Evolutionary conservation across 2,329 filamentous ascomycete genomes (phyloP).

Genomic region (Penicillium sp.): DNA sequence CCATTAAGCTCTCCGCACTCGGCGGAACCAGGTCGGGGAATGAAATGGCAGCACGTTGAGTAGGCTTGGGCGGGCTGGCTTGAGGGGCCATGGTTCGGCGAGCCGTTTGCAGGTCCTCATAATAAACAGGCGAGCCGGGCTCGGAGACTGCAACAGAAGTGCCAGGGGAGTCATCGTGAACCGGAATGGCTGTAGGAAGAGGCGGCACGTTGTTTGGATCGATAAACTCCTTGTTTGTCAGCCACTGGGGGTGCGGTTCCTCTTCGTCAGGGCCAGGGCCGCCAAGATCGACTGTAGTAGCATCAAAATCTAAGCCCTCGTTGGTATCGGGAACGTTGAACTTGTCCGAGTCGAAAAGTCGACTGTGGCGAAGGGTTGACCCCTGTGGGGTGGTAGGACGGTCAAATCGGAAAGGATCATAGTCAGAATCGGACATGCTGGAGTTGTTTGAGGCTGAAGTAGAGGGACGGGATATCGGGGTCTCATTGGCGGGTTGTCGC

Average conservation of each 20-base stretch:
- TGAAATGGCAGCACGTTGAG: slow-evolving; percentile 23
- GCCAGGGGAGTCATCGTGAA: slow-evolving; percentile 16
- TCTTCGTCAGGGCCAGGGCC: slow-evolving; percentile 43
- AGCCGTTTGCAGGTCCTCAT: slow-evolving; percentile 18
- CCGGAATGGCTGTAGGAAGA: slow-evolving; percentile 27
- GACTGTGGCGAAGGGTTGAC: background rate
- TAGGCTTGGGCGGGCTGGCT: slow-evolving; percentile 2
- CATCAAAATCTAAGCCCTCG: slow-evolving; percentile 49
- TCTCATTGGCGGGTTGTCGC: slow-evolving; percentile 24
- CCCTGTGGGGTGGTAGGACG: slow-evolving; percentile 30
- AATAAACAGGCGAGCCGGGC: slow-evolving; percentile 22
- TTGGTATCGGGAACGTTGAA: slow-evolving; percentile 46
- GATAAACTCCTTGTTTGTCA: slow-evolving; percentile 14
- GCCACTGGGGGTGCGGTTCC: slow-evolving; percentile 42
- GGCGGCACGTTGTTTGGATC: slow-evolving; percentile 20
- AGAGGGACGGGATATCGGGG: slow-evolving; percentile 36
- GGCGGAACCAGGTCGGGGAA: slow-evolving; percentile 43
- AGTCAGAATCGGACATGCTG: slow-evolving; percentile 39
- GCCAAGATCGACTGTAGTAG: slow-evolving; percentile 54
- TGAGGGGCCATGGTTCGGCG: slow-evolving; percentile 16
- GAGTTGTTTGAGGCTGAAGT: slow-evolving; percentile 38
- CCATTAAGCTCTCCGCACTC: slow-evolving; percentile 38
- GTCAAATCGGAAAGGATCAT: slow-evolving; percentile 45
- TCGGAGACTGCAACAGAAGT: slow-evolving; percentile 15
- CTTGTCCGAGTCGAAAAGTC: slow-evolving; percentile 47